Base-by-base conservation (phyloP, 345 rosid genomes). In the Linum tenue region DNA sequence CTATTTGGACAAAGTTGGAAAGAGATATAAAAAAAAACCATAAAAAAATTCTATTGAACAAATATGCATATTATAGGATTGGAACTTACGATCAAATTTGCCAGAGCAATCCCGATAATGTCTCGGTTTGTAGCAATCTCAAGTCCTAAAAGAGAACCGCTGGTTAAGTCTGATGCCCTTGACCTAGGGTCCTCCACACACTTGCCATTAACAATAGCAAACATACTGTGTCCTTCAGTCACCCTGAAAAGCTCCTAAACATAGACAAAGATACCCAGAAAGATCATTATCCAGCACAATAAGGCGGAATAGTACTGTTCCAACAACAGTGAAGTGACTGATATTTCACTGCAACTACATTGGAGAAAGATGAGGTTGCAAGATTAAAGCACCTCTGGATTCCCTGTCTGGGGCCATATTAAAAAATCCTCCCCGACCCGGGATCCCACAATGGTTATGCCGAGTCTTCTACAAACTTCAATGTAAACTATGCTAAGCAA, bases 401-500 rank as follows among this genome's bases (percentile, higher is more conserved):
- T 81, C 72, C 73, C 91, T n/a, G 76, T 75, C 70, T 85, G 82
- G 83, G 96, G 97, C 97, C 97, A 91, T 75, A 91, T 88, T 80
- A 91, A 72, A 83, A 91, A 88, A 67, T 91, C 96, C 78, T 85
- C 97, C 84, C 97, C 96, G 43, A 91, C 97, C 55, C 85, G 85
- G 82, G 97, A 89, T 84, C 97, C 97, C 77, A 91, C 86, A 62
- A 91, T 84, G 64, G 83, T 79, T 73, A 91, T 79, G 70, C 81
- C 77, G 37, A 91, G 86, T 65, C 91, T 81, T 76, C 68, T 78
- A 75, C 96, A 91, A 67, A 91, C 94, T 84, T 91, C 97, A 67
- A 86, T 85, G 88, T 91, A 91, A 68, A 91, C 86, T 73, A 91
- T 77, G 82, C 94, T 91, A 75, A 91, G 84, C 81, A 88, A 85